Evolutionary conservation across 164 flowering plant genomes (phyloP), one percentile per base, ranked within the genome.

Genomic region (Chloranthus sessilifolius): DNA sequence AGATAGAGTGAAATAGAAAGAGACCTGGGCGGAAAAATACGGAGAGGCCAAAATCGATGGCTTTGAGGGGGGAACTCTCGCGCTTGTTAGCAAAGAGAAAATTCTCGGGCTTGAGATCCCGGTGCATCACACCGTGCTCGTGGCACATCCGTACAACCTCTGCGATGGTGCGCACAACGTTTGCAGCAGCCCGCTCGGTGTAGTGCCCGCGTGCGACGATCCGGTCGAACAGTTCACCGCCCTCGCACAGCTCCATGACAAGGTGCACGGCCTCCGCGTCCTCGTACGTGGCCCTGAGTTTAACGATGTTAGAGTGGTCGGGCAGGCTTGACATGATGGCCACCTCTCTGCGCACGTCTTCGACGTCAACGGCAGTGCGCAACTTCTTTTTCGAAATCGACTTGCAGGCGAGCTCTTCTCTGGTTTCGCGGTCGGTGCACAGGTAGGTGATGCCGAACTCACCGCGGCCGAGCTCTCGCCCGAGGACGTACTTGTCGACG

Each of bases 181-280:
- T 54, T 3, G 95, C 96, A 4, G 98, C 96, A 3, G 95, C 98
- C 0, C 98, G 58, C 65, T 91, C 98, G 37, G 74, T 78, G 56
- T 91, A 91, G 51, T 85, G 95, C 3, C 98, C 98, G 10, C 95
- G 64, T 0, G 96, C 96, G 17, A 91, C 98, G 20, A 91, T 91
- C 65, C 98, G 53, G 56, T 91, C 98, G 49, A 91, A 91, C 1
- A 91, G 69, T 73, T 91, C 98, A 0, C 98, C 98, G 0, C 98
- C 98, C 41, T 83, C 98, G 47, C 98, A 91, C n/a, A 91, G 64
- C 80, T 91, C 98, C 98, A 91, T 91, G 16, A 91, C 98, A 34
- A 91, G 60, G 52, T 91, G 94, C 9, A 91, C 98, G 30, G 79
- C 77, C 33, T 88, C 94, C 28, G 64, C 53, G 53, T 91, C 98